Evolutionary conservation across 176 grass and related monocot genomes (phyloP).

Genomic region (Metroxylon sagu): DNA sequence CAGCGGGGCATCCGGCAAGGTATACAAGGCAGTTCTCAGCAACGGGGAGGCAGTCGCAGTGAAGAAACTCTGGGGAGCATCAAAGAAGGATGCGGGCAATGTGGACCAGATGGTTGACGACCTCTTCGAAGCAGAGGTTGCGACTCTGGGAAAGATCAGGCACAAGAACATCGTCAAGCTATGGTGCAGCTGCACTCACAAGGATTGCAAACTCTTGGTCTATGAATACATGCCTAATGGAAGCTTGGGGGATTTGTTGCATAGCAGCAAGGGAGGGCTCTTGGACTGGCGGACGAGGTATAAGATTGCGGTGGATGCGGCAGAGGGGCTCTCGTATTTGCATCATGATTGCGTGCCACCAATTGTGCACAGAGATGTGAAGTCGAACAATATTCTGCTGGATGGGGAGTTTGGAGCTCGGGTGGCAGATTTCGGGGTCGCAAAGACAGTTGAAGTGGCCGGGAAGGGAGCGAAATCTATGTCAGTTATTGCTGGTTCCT

Average conservation of each 20-base stretch:
- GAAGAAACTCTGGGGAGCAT: constrained; percentile 43
- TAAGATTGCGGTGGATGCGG: constrained; percentile 55
- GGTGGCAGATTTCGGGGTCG: constrained; percentile 80
- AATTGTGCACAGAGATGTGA: constrained; percentile 77
- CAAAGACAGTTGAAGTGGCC: constrained; percentile 32
- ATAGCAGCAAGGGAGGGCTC: constrained; percentile 30
- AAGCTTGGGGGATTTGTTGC: constrained; percentile 72
- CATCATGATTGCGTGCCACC: constrained; percentile 73
- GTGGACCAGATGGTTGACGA: constrained; percentile 3
- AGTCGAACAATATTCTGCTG: constrained; percentile 91
- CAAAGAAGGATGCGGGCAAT: not conserved
- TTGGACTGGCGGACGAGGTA: constrained; percentile 54
- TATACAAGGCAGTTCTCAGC: constrained; percentile 44
- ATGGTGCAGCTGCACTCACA: constrained; percentile 42
- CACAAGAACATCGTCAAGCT: constrained; percentile 93
- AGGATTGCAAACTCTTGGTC: constrained; percentile 40
- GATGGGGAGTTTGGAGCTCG: constrained; percentile 51
- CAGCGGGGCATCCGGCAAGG: constrained; percentile 38
- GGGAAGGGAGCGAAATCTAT: constrained; percentile 40
- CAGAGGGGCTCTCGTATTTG: constrained; percentile 73
- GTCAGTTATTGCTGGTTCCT: constrained; percentile 66
- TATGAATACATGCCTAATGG: constrained; percentile 98
- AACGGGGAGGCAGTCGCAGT: constrained; percentile 42
- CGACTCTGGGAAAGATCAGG: constrained; percentile 47
- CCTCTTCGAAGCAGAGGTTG: constrained; percentile 46